Percentiles rank a stretch among this genome's conserved stretches.
Conservation (phyloP, 352 stramenopile genomes). For the Phytophthora agathidicida region DNA sequence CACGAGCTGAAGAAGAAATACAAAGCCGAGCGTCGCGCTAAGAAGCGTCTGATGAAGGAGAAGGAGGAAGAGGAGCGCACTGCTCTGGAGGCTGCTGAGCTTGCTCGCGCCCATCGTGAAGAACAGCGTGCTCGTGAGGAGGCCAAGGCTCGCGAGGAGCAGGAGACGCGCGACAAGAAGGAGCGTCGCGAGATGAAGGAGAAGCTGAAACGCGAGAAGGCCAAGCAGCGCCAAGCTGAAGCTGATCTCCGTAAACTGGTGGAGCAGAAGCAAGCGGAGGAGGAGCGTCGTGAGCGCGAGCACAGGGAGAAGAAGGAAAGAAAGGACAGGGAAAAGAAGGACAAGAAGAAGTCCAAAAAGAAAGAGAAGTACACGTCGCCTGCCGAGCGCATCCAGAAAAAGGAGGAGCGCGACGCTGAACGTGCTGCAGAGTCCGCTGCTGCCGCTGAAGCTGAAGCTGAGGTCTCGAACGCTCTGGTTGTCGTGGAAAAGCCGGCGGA, state of each 20-base stretch:
- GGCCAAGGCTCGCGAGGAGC: slow-evolving; percentile 42
- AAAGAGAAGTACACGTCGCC: slow-evolving; percentile 68
- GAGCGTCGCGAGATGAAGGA: slow-evolving; percentile 47
- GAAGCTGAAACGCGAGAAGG: slow-evolving; percentile 46
- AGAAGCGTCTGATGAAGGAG: slow-evolving; percentile 40
- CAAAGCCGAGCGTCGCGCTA: slow-evolving; percentile 45
- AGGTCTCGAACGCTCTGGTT: slow-evolving; percentile 57
- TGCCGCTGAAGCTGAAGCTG: slow-evolving; percentile 17
- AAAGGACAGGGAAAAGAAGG: slow-evolving; percentile 46
- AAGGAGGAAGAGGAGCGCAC: slow-evolving; percentile 47
- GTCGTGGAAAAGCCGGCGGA: slow-evolving; percentile 43
- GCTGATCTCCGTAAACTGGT: slow-evolving; percentile 41
- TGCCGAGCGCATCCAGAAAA: slow-evolving; percentile 59
- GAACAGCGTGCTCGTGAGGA: slow-evolving; percentile 47
- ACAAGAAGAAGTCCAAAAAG: slow-evolving; percentile 58
- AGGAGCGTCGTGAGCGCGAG: slow-evolving; percentile 43
- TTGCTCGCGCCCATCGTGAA: slow-evolving; percentile 45
- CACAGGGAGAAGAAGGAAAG: slow-evolving; percentile 40
- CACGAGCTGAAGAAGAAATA: slow-evolving; percentile 41
- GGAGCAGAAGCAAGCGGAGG: slow-evolving; percentile 47
- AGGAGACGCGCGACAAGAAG: slow-evolving; percentile 49
- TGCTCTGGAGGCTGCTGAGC: slow-evolving; percentile 38
- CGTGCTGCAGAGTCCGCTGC: slow-evolving; percentile 17
- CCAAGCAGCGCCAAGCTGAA: slow-evolving; percentile 44
- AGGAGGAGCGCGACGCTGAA: slow-evolving; percentile 36